A percentile compares a stretch with the other conserved stretches of the same genome.
Evolutionary conservation across 371 early-diverging fungal genomes (phyloP).

Genomic region (Haplosporangium sp.): DNA sequence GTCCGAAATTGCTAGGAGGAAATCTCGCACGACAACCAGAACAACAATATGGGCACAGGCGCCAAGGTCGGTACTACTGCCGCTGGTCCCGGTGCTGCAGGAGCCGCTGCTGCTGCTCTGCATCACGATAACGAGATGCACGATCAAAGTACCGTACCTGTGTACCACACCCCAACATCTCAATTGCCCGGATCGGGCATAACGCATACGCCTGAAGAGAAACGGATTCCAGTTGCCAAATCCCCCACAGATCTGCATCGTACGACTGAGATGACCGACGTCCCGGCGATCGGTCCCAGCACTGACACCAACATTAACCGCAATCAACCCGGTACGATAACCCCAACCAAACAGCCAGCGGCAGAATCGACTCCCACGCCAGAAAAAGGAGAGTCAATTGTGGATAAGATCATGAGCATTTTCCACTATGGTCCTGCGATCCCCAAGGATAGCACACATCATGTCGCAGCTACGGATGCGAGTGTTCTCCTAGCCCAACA

Average conservation of each 20-base stretch:
- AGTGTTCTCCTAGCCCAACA: slow-evolving; percentile 8
- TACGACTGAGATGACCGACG: no score
- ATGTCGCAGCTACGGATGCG: slow-evolving; percentile 13
- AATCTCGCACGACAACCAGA: no score
- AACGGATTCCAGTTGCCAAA: slow-evolving; percentile 23
- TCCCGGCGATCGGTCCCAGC: no score
- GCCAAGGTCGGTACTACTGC: not conserved
- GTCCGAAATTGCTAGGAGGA: no score
- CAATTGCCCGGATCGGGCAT: not conserved
- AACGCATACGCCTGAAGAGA: not conserved
- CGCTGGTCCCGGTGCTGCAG: not conserved
- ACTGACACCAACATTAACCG: not conserved
- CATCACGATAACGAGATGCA: not conserved
- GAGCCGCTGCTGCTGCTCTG: not conserved
- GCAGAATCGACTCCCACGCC: not conserved
- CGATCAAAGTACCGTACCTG: no score
- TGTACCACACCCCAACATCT: not conserved
- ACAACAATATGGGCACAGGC: not conserved
- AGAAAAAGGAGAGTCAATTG: not conserved
- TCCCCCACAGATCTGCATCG: slow-evolving; percentile 2
- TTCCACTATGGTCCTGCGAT: not conserved
- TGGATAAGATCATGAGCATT: not conserved
- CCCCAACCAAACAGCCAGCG: not conserved
- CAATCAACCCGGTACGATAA: not conserved
- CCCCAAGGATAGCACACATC: slow-evolving; percentile 20